A percentile compares a stretch with the other conserved stretches of the same genome.
Conservation (phyloP, 257 asterid genomes). For the Lantana camara region DNA sequence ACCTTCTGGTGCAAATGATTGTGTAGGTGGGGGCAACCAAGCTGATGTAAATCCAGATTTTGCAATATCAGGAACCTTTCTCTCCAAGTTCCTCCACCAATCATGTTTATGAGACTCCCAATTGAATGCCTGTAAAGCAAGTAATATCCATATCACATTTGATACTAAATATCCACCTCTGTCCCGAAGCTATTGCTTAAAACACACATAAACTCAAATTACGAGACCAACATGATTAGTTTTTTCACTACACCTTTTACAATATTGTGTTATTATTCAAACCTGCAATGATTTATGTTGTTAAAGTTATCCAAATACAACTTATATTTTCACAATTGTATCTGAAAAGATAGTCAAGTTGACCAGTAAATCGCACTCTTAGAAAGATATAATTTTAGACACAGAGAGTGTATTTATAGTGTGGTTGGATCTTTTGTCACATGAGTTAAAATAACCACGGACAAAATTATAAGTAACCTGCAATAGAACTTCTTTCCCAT, state of each 20-base stretch:
- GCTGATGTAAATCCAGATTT: conserved; percentile 91
- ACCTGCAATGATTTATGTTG: not conserved
- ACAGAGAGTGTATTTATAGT: not conserved
- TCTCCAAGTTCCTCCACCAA: conserved; percentile 90
- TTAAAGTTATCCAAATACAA: not conserved
- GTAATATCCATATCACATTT: conserved; percentile 20
- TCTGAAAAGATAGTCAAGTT: not conserved
- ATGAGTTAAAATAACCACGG: conserved; percentile 7
- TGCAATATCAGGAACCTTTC: conserved; percentile 82
- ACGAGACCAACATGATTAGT: not conserved
- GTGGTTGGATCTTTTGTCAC: not conserved
- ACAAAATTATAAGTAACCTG: conserved; percentile 56
- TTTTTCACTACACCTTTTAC: not conserved
- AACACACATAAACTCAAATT: conserved; percentile 7
- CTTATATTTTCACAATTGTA: conserved; percentile 1
- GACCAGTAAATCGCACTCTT: not conserved
- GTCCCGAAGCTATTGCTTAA: conserved; percentile 6
- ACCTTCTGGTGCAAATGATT: conserved; percentile 91
- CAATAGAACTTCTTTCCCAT: conserved; percentile 75
- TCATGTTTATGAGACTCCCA: conserved; percentile 96
- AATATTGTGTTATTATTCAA: conserved; percentile 1
- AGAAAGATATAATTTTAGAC: not conserved
- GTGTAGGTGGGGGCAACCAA: conserved; percentile 91
- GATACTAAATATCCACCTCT: conserved; percentile 9
- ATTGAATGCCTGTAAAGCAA: conserved; percentile 75